Base-by-base conservation (phyloP, 2,329 filamentous ascomycete species). In the Emericellopsis cladophorae region DNA sequence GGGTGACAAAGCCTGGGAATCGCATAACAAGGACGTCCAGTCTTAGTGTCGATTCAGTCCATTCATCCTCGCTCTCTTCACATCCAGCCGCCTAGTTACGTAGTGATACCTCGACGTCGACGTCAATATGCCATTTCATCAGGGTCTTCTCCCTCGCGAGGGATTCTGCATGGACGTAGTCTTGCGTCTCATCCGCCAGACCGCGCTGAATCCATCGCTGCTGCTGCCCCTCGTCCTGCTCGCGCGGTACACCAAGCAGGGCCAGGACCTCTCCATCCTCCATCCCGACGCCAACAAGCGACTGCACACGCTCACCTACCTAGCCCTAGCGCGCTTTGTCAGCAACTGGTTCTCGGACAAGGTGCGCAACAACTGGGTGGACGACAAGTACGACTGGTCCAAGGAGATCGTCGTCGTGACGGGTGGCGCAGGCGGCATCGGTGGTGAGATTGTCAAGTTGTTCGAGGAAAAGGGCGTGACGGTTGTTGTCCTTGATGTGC, bases 341-440 rank as follows among this genome's bases (percentile, higher is more conserved):
- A 57, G 50, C 44, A 44, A 44, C 21, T 61, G 55, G 53, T 41
- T 54, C 33, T 62, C 58, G 14, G 55, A 58, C 31, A 52, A 51
- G 44, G 48, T 51, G 22, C 53, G 52, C 42, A 61, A 62, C 46
- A 60, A 61, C 38, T 61, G 59, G 58, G 47, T 52, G 16, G 36
- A 51, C 29, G 58, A 61, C 45, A 59, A 54, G 33, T 82, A 80
- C 58, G 68, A 77, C 54, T 87, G 82, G 80, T 61, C 66, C 18
- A 70, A 68, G 40, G 83, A 88, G 61, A 68, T 88, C 39, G 78
- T 84, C 3, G 64, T 88, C 35, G 69, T 89, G 16, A 89, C 84
- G 0, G 84, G 85, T 7, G 84, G 84, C 7, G 77, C 79, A 34
- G 75, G 76, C 42, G 84, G 84, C 0, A 87, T 90, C 51, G 84